These are phyloP conservation scores for Amanita pseudoporphyria DNA, from an alignment of 768 basidiomycete genomes.

Conservation along the genomic window DNA sequence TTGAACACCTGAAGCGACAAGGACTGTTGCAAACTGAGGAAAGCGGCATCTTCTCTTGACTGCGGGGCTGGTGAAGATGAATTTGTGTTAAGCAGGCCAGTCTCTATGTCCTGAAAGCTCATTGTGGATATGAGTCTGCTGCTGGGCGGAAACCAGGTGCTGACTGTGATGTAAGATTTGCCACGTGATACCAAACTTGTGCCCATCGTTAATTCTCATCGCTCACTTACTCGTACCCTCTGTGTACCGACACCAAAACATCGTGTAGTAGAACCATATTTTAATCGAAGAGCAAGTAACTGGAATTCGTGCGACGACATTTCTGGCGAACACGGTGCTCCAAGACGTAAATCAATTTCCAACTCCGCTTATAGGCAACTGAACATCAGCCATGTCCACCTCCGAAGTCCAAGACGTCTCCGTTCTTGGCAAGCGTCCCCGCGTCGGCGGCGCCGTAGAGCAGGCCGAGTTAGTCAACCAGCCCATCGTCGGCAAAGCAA, in stretches of 20 bases:
- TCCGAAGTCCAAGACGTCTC: constrained; percentile 35
- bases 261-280: background rate
- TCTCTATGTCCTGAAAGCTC: constrained; percentile 52
- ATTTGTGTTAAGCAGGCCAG: constrained; percentile 30
- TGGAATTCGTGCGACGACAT: no score
- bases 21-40: constrained; percentile 67
- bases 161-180: background rate
- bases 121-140: constrained; percentile 18
- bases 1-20: constrained; percentile 95
- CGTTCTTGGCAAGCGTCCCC: constrained; percentile 56
- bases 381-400: constrained; percentile 26
- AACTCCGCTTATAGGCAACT: background rate
- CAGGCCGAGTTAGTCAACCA: constrained; percentile 6
- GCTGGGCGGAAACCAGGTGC: background rate
- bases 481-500: background rate
- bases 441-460: constrained; percentile 25
- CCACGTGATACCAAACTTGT: background rate
- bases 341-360: no score
- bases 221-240: no score
- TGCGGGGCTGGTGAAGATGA: constrained; percentile 25
- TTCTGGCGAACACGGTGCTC: no score
- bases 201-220: no score
- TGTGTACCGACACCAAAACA: no score
- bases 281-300: no score
- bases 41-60: constrained; percentile 63